Evolutionary conservation across 2,329 filamentous ascomycete species (phyloP), one percentile per base, ranked within the genome.

Genomic region (Penicillium sp.): DNA sequence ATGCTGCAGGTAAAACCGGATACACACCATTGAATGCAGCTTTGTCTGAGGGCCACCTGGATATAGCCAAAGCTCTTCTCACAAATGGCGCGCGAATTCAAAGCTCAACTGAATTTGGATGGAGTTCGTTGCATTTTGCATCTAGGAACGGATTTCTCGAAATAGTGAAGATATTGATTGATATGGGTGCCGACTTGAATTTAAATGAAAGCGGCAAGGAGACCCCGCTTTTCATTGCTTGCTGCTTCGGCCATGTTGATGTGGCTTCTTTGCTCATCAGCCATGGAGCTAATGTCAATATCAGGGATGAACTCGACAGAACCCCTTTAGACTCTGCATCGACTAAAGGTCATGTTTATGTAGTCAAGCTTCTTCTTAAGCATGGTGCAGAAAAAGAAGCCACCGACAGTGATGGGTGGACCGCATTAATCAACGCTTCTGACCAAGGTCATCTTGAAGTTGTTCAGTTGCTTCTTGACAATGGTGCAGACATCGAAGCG

Each of bases 121-220:
- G 35, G 35, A 19, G 0, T 10, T 2, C 31, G 3, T 3, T 33
- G 2, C 31, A 33, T 16, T 33, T 33, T 2, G 31, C 31, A 7
- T 33, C 31, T 0, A 14, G 31, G 3, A 33, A 33, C 0, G 31
- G 31, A 33, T 2, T 5, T 1, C 31, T 33, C 31, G 31, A 33
- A 1, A 33, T 33, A 33, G 31, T 33, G 31, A 16, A 33, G 31
- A 33, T 33, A 3, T 16, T 33, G 14, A 33, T 33, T 33, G 31
- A 16, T 16, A 33, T 1, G 14, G 31, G 31, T 7, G 31, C 31
- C 31, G 13, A 33, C 5, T 5, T 14, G 2, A 33, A 33, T 1
- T 33, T 1, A 16, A 4, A 1, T 33, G 13, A 33, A 1, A 1
- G 31, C 13, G 1, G 11, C 13, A 3, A 2, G 2, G 1, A 1